phyloP scores from a whole-genome alignment of 768 basidiomycete genomes.

The Naganishia friedmannii region DNA sequence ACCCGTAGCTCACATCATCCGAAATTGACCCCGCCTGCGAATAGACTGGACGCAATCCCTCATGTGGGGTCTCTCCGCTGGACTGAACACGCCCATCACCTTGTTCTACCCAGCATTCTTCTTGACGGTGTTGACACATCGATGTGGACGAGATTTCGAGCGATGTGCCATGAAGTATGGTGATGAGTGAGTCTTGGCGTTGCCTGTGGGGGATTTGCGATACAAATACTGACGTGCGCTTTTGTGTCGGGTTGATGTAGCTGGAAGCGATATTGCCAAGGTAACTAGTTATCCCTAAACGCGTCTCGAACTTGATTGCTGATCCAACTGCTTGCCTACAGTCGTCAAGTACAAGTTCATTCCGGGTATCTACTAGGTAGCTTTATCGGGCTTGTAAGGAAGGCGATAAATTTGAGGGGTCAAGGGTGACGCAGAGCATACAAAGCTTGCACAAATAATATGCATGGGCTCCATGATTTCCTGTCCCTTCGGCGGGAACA shows the following conservation, averaged over 20 bases:
- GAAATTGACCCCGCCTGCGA: neutral
- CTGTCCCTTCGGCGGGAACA: neutral
- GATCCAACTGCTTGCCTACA: conserved; percentile 35
- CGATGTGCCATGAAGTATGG: conserved; percentile 88
- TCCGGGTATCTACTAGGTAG: conserved; percentile 69
- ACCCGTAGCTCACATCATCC: neutral
- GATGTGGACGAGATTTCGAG: conserved; percentile 91
- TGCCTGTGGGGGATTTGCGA: neutral
- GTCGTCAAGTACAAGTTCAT: conserved; percentile 89
- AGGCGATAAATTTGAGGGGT: neutral
- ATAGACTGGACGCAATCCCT: conserved; percentile 78
- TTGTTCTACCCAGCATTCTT: conserved; percentile 95
- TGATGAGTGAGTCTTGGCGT: conserved; percentile 87
- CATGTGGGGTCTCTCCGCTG: conserved; percentile 90
- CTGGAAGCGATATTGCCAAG: conserved; percentile 36
- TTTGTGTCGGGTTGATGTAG: neutral
- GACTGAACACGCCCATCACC: conserved; percentile 85
- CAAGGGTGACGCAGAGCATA: neutral
- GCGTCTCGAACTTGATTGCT: conserved; percentile 1
- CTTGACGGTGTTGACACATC: conserved; percentile 83
- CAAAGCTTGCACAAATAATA: neutral
- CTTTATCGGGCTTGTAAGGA: neutral
- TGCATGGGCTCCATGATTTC: neutral
- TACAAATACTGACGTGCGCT: neutral
- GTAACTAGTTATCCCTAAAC: conserved; percentile 9